These are phyloP conservation scores for Dactylorhiza incarnata DNA, from an alignment of 106 monocot genomes.

Conservation along the genomic window DNA sequence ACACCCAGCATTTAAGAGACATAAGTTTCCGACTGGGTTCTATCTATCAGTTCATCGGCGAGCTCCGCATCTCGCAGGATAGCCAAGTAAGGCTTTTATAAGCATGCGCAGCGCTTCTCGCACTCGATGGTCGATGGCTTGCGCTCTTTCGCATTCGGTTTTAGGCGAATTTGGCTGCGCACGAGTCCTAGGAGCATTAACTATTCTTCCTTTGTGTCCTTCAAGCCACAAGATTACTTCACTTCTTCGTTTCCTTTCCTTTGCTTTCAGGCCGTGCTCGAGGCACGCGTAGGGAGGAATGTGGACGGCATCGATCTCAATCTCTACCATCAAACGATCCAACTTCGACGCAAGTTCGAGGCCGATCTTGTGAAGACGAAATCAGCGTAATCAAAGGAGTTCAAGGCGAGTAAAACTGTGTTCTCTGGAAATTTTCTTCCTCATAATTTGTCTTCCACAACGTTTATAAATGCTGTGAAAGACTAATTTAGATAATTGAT, in stretches of 20 bases:
- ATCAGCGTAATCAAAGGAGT: conserved; percentile 1
- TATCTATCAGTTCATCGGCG: conserved; percentile 91
- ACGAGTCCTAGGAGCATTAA: neutral
- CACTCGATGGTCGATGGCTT: neutral
- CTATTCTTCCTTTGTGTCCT: neutral
- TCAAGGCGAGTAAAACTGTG: too few species aligned
- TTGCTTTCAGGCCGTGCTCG: conserved; percentile 38
- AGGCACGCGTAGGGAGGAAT: conserved; percentile 78
- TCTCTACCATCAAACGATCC: conserved; percentile 72
- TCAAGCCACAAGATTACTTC: too few species aligned
- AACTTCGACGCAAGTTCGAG: conserved; percentile 62
- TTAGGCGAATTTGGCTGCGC: too few species aligned
- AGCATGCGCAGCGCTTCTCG: too few species aligned
- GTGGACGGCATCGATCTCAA: conserved; percentile 86
- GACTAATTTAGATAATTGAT: too few species aligned
- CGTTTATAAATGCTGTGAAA: too few species aligned
- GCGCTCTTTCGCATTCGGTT: neutral
- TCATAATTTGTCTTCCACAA: too few species aligned
- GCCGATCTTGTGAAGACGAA: conserved; percentile 20
- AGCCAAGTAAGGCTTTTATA: conserved; percentile 31
- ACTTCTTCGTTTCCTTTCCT: conserved; percentile 7
- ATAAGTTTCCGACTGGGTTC: conserved; percentile 42
- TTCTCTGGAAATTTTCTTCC: too few species aligned
- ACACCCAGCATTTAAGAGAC: conserved; percentile 54
- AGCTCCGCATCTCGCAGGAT: conserved; percentile 46